phyloP scores from a whole-genome alignment of 495 filamentous ascomycete species.

The Aspergillus bertholletiae region DNA sequence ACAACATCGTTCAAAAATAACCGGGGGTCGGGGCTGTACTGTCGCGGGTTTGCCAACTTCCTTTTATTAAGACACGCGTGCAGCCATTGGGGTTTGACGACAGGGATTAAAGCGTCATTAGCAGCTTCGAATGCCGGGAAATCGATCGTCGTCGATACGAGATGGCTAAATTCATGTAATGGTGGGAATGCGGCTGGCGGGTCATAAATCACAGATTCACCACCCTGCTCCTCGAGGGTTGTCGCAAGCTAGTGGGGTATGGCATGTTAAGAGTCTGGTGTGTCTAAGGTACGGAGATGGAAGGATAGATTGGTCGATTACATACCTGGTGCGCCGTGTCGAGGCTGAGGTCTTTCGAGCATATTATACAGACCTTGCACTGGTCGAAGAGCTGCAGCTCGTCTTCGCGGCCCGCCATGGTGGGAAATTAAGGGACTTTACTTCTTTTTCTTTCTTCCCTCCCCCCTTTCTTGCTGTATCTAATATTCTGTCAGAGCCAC shows the following conservation, averaged over 20 bases:
- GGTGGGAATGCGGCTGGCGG: conserved; percentile 43
- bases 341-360: conserved; percentile 45
- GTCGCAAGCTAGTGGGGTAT: conserved; percentile 30
- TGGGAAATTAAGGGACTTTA: no score
- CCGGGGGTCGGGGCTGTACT: conserved; percentile 84
- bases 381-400: conserved; percentile 39
- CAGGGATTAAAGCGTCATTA: conserved; percentile 69
- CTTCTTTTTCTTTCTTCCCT: no score
- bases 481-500: no score
- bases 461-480: no score
- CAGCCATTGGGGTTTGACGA: conserved; percentile 83
- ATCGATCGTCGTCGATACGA: conserved; percentile 80
- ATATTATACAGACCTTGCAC: conserved; percentile 39
- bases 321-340: conserved; percentile 43
- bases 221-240: conserved; percentile 50
- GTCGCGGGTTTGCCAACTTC: conserved; percentile 72
- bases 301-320: background rate
- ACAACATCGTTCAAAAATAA: conserved; percentile 84
- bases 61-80: conserved; percentile 59
- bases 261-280: conserved; percentile 8
- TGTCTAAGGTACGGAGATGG: background rate
- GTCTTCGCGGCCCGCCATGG: conserved; percentile 29
- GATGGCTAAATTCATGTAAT: conserved; percentile 67
- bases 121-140: conserved; percentile 78
- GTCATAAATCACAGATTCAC: conserved; percentile 43